These are phyloP conservation scores for Jamesozyma jinghongensis DNA, from an alignment of 805 yeast species.

Conservation along the genomic window DNA sequence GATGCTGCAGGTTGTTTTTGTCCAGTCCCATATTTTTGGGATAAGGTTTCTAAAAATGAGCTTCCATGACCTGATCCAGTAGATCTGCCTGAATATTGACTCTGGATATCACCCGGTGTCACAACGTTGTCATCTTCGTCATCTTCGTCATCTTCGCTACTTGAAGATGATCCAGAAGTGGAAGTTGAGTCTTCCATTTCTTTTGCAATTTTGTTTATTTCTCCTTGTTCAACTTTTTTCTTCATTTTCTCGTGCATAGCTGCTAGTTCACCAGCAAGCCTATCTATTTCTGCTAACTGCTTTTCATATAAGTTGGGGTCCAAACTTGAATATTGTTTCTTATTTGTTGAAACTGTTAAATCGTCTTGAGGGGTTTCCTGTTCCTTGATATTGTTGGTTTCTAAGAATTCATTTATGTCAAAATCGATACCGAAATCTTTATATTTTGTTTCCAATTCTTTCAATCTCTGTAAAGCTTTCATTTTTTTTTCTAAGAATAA, in stretches of 20 bases:
- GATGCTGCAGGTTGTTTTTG: conserved; percentile 9
- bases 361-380: neutral
- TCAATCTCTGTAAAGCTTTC: conserved; percentile 62
- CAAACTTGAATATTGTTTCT: conserved; percentile 10
- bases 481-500: conserved; percentile 49
- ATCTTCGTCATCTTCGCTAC: conserved; percentile 7
- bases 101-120: conserved; percentile 3
- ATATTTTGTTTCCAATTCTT: conserved; percentile 58
- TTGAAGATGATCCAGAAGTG: conserved; percentile 6
- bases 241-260: conserved; percentile 9
- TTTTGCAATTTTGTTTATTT: neutral
- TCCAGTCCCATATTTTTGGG: conserved; percentile 29
- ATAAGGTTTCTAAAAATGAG: conserved; percentile 26
- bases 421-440: conserved; percentile 57
- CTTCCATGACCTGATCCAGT: conserved; percentile 11
- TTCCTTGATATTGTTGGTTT: neutral
- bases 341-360: neutral
- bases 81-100: conserved; percentile 6
- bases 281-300: conserved; percentile 20
- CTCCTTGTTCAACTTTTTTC: neutral
- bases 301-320: conserved; percentile 20
- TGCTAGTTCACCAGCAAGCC: conserved; percentile 17
- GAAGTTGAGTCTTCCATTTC: neutral
- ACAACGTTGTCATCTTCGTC: conserved; percentile 2
- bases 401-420: conserved; percentile 9